Conservation (phyloP, 2,329 filamentous ascomycete genomes). For the Cladosporium sp. region DNA sequence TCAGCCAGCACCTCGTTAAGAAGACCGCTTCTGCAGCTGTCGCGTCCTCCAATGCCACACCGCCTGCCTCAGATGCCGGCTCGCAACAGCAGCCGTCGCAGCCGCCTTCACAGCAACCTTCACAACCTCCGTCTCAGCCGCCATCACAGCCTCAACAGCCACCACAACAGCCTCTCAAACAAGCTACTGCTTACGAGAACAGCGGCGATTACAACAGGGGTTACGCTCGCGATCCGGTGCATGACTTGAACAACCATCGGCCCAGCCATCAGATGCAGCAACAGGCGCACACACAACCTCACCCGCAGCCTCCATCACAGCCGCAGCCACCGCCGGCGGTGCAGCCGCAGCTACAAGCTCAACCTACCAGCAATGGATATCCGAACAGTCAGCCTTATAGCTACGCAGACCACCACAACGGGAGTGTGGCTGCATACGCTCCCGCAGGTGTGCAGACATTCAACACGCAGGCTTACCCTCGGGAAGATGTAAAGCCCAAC, state of each 20-base stretch:
- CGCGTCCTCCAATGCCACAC: constrained; percentile 27
- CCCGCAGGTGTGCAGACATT: constrained; percentile 9
- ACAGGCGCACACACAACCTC: not conserved
- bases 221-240: not conserved
- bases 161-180: not conserved
- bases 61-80: not conserved
- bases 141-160: not conserved
- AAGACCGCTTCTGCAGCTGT: constrained; percentile 37
- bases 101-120: not conserved
- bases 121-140: not conserved
- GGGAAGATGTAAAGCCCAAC: constrained; percentile 18
- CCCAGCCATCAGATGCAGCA: not conserved
- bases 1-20: constrained; percentile 40
- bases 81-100: not conserved
- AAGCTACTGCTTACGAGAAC: constrained; percentile 1
- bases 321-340: constrained; percentile 14
- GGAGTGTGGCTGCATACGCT: not conserved
- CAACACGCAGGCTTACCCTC: constrained; percentile 13
- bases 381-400: constrained; percentile 11
- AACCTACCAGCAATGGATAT: constrained; percentile 7
- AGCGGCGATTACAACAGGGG: not conserved
- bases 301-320: constrained; percentile 3
- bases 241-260: not conserved
- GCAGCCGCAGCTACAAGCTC: constrained; percentile 3
- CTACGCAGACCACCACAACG: constrained; percentile 17